Evolutionary conservation across 2,329 filamentous ascomycete genomes (phyloP).

Genomic region (Graphiopsis chlorocephala): DNA sequence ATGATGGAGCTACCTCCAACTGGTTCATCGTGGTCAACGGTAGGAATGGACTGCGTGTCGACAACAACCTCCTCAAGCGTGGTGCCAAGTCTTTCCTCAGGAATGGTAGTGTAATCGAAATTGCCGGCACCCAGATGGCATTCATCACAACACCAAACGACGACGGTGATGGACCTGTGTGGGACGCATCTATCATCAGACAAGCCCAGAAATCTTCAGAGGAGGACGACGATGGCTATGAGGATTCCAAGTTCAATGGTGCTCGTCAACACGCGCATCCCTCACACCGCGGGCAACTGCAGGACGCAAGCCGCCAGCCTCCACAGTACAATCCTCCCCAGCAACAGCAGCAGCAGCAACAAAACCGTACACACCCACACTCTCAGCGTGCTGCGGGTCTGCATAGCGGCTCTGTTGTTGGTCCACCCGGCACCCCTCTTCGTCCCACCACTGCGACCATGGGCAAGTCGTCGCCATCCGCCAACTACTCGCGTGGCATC

Average conservation of each 20-base stretch:
- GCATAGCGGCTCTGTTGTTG: slow-evolving; percentile 7
- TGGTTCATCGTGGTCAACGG: slow-evolving; percentile 89
- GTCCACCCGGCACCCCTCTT: slow-evolving; percentile 36
- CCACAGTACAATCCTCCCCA: slow-evolving; percentile 21
- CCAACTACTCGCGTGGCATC: slow-evolving; percentile 48
- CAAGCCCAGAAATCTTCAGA: slow-evolving; percentile 42
- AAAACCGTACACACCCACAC: slow-evolving; percentile 35
- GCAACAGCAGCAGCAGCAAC: slow-evolving; percentile 22
- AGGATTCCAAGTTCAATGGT: slow-evolving; percentile 22
- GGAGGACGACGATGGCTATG: slow-evolving; percentile 40
- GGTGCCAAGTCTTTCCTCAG: slow-evolving; percentile 65
- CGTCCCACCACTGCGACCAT: slow-evolving; percentile 28
- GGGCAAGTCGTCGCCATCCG: slow-evolving; percentile 46
- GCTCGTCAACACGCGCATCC: slow-evolving; percentile 19
- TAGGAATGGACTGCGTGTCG: slow-evolving; percentile 84
- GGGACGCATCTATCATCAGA: slow-evolving; percentile 42
- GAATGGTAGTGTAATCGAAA: slow-evolving; percentile 88
- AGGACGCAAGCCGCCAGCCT: slow-evolving; percentile 9
- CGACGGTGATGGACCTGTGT: slow-evolving; percentile 68
- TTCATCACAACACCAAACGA: slow-evolving; percentile 83
- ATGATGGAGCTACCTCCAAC: slow-evolving; percentile 47
- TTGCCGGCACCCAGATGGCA: slow-evolving; percentile 95
- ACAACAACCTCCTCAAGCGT: slow-evolving; percentile 68
- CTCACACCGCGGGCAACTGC: slow-evolving; percentile 12
- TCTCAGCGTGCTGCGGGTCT: slow-evolving; percentile 30